Percentiles rank a stretch among this genome's conserved stretches.
Conservation (phyloP, 176 grass and related monocot species). For the Poa annua region DNA sequence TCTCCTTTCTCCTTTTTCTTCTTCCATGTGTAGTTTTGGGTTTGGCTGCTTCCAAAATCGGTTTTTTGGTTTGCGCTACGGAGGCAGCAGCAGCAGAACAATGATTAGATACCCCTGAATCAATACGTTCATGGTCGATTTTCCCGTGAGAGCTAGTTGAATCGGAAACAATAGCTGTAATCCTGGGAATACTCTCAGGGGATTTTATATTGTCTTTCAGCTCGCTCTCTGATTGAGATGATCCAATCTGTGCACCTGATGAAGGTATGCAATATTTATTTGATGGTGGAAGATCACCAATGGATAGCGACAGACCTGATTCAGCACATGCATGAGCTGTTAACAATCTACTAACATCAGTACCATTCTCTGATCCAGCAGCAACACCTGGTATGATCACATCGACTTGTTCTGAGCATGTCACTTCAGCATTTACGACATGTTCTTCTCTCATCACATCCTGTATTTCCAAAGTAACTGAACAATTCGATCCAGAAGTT, state of each 20-base stretch:
- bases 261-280: constrained; percentile 34
- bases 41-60: constrained; percentile 50
- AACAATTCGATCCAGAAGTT: constrained; percentile 31
- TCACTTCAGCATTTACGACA: constrained; percentile 15
- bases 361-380: constrained; percentile 28
- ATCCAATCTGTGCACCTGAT: background rate
- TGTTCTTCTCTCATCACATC: constrained; percentile 36
- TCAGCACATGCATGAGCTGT: background rate
- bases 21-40: constrained; percentile 34
- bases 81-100: constrained; percentile 8
- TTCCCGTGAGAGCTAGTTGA: constrained; percentile 22
- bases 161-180: constrained; percentile 9
- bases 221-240: constrained; percentile 35
- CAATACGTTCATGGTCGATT: constrained; percentile 25
- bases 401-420: constrained; percentile 28
- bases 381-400: background rate
- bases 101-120: constrained; percentile 27
- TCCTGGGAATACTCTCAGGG: background rate
- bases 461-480: constrained; percentile 33
- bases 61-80: constrained; percentile 48
- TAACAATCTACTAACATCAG: constrained; percentile 27
- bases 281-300: constrained; percentile 36
- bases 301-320: constrained; percentile 12
- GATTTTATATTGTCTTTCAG: constrained; percentile 26
- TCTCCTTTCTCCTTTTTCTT: constrained; percentile 66